Base-by-base conservation (phyloP, 768 basidiomycete genomes). In the Trichaptum fuscoviolaceum region DNA sequence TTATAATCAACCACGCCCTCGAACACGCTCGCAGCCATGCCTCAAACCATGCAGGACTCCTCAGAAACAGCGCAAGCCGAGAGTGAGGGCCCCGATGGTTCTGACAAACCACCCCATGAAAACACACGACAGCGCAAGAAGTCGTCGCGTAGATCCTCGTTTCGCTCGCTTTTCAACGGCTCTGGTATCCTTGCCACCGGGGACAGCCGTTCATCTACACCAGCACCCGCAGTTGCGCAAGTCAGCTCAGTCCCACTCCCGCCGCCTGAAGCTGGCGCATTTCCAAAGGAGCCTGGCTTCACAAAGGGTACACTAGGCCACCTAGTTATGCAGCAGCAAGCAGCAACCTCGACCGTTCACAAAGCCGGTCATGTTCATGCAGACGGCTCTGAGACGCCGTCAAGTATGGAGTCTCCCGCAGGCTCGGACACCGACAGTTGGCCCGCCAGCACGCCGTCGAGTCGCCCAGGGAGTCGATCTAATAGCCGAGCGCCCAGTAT, bases 51-150 rank as follows among this genome's bases (percentile, higher is more conserved):
- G 68, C 79, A 76, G 69, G 79, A 82, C 70, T 77, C 82, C 64
- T 79, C 83, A 71, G 85, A 85, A 68, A 76, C 85, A 52, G 71
- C 84, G 27, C 82, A 82, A 70, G 75, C 82, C 63, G 87, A 88
- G 68, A 80, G 81, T 66, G 87, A 89, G 68, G 79, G 82, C 63
- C 77, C 81, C 62, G 87, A 89, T 72, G 78, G 82, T 66, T 78
- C 85, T 72, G 87, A 89, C 75, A 86, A 84, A 78, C 85, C 86
- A 27, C 83, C 85, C 69, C 80, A 81, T 74, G 73, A 66, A 69
- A 65, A 72, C 63, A 62, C 35, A 42, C 23, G 62, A 64, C 63
- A 68, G 42, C 69, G 62, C 63, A 71, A 67, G 72, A 68, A 62
- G 69, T 64, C 68, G 66, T 65, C 66, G 42, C 42, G 42, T 52